These are phyloP conservation scores for Pleoardoris graminearum DNA, from an alignment of 2,329 filamentous ascomycete genomes.

Conservation along the genomic window DNA sequence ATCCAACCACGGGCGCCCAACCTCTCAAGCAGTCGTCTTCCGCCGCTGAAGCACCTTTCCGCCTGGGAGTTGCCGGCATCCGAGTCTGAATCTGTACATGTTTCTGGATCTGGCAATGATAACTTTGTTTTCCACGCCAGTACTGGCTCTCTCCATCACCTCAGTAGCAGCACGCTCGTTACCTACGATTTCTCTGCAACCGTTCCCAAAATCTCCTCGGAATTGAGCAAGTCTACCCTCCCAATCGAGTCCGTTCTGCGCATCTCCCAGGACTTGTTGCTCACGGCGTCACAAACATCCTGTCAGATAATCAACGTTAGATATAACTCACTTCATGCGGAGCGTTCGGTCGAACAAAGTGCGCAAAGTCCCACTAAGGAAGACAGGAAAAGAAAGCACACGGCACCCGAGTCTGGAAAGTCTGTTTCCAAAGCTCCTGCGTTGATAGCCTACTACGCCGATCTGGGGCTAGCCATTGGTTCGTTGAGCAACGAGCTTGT, in stretches of 20 bases:
- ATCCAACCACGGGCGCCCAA: constrained; percentile 38
- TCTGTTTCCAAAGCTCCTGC: constrained; percentile 47
- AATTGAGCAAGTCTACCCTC: constrained; percentile 55
- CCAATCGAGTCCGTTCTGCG: constrained; percentile 65
- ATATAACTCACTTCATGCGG: constrained; percentile 59
- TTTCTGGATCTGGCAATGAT: constrained; percentile 10
- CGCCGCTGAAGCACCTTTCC: constrained; percentile 39
- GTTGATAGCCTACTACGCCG: constrained; percentile 60
- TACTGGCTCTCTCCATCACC: constrained; percentile 65
- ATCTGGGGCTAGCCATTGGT: constrained; percentile 67
- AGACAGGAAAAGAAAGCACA: constrained; percentile 43
- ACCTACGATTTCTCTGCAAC: constrained; percentile 67
- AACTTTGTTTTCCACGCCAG: constrained; percentile 63
- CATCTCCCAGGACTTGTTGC: constrained; percentile 67
- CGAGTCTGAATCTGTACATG: constrained; percentile 15
- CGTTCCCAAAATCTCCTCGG: constrained; percentile 62
- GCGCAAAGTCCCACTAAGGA: constrained; percentile 33
- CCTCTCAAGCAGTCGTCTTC: constrained; percentile 30
- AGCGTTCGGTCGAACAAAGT: constrained; percentile 37
- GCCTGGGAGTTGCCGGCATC: constrained; percentile 34
- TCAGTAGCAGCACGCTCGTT: constrained; percentile 58
- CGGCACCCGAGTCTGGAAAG: constrained; percentile 42
- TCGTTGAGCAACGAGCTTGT: constrained; percentile 66
- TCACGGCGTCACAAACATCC: constrained; percentile 61
- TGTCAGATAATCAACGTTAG: constrained; percentile 67